Evolutionary conservation across 2,329 filamentous ascomycete genomes (phyloP), one percentile per base, ranked within the genome.

Genomic region (Aspergillus fructus): DNA sequence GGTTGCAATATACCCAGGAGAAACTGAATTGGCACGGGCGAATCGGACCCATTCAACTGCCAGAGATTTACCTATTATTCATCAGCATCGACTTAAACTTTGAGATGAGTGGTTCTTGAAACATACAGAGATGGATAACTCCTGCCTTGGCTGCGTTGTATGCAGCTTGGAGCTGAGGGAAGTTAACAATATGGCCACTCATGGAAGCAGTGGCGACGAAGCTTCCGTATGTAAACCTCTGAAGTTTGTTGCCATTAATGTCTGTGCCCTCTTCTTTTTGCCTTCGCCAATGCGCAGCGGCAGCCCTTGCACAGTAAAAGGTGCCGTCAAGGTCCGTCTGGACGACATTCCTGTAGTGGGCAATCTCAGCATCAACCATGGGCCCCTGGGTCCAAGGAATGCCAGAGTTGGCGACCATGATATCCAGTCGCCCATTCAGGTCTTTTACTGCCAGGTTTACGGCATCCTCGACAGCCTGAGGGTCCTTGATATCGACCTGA

Each of bases 191-290:
- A 69, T 89, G 89, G 4, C 86, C 90, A 64, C 85, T 89, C 84
- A 93, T 93, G 57, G 85, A 89, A 1, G 90, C 87, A 6, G 90
- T 93, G 24, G 87, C 87, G 64, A 93, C 85, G 73, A 93, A 91
- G 71, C 85, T 89, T 21, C 89, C 89, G 24, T 82, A 78, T 2
- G 77, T 79, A 69, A 83, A 89, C 62, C 81, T 79, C 50, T 84
- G 79, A 23, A 90, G 76, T 66, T 81, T 80, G 69, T 84, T 81
- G 57, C 88, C 87, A 68, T 86, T 80, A 45, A 83, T 63, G 24
- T 85, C 84, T 0, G 85, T 87, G 21, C 85, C 83, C 69, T 90
- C 85, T 58, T 82, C 76, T 77, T 88, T 88, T 72, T 92, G 89
- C 27, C 87, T 79, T 47, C 86, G 78, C 79, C 88, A 93, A 72